phyloP scores from a whole-genome alignment of 495 filamentous ascomycete species.

The Talaromyces nanjingensis region DNA sequence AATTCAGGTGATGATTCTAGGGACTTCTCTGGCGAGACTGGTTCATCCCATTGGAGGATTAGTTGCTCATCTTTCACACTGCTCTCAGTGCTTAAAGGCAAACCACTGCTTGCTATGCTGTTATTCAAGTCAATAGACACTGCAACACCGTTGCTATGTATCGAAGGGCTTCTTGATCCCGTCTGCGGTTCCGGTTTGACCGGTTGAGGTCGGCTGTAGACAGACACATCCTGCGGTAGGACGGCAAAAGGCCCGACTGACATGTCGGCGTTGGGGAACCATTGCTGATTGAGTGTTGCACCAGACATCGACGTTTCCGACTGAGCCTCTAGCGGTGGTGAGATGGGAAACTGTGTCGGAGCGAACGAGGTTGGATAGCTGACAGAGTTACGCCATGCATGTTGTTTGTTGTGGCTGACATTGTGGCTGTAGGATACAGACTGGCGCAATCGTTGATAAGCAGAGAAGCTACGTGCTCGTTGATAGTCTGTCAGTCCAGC shows the following conservation, averaged over 20 bases:
- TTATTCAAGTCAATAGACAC: neutral
- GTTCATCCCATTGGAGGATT: constrained; percentile 22
- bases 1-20: constrained; percentile 18
- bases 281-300: neutral
- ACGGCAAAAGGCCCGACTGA: neutral
- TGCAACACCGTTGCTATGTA: neutral
- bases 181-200: neutral
- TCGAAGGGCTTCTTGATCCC: constrained; percentile 3
- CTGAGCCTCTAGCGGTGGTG: constrained; percentile 10
- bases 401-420: neutral
- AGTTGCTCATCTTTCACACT: constrained; percentile 17
- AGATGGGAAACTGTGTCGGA: constrained; percentile 8
- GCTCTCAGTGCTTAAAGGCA: neutral
- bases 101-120: neutral
- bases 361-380: neutral
- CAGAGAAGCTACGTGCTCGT: neutral
- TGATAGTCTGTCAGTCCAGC: constrained; percentile 27
- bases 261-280: constrained; percentile 1
- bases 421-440: neutral
- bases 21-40: constrained; percentile 18
- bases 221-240: neutral
- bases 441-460: constrained; percentile 3
- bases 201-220: neutral
- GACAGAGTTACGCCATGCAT: constrained; percentile 2
- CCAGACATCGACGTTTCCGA: constrained; percentile 5